Percentiles rank a stretch among this genome's conserved stretches.
Conservation (phyloP, 257 asterid genomes). For the Echium plantagineum region DNA sequence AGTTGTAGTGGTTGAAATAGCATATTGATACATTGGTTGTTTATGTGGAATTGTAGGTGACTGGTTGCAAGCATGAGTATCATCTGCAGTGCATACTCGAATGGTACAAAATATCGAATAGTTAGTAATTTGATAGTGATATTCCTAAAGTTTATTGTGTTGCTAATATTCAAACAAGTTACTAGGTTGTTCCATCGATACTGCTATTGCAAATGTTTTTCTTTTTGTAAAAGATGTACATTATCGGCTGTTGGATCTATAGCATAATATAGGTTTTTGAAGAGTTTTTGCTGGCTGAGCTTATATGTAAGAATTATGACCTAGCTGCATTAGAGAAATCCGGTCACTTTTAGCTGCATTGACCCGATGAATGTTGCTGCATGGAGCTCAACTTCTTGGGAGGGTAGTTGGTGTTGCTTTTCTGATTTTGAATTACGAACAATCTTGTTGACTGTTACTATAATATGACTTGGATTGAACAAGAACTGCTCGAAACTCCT, state of each 20-base stretch:
- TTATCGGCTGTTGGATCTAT: not conserved
- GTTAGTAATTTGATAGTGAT: not conserved
- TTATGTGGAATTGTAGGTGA: slow-evolving; percentile 29
- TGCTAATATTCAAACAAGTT: not conserved
- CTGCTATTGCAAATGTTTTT: not conserved
- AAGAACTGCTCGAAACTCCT: no score
- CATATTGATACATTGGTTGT: slow-evolving; percentile 1
- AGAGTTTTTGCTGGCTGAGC: not conserved
- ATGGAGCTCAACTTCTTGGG: no score
- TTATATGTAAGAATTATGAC: not conserved
- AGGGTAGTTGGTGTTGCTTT: no score
- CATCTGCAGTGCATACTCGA: slow-evolving; percentile 75
- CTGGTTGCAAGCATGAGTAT: slow-evolving; percentile 59
- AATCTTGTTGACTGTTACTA: no score
- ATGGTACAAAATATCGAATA: slow-evolving; percentile 27
- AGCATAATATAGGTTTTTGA: not conserved
- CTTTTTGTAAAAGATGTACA: no score
- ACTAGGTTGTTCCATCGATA: not conserved
- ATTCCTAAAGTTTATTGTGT: not conserved
- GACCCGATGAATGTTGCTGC: no score
- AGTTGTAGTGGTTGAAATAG: slow-evolving; percentile 9
- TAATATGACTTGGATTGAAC: no score
- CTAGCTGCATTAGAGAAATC: not conserved
- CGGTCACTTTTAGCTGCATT: not conserved
- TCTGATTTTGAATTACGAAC: no score